Evolutionary conservation across 2,329 filamentous ascomycete genomes (phyloP).

Genomic region (Monosporascus sp.): DNA sequence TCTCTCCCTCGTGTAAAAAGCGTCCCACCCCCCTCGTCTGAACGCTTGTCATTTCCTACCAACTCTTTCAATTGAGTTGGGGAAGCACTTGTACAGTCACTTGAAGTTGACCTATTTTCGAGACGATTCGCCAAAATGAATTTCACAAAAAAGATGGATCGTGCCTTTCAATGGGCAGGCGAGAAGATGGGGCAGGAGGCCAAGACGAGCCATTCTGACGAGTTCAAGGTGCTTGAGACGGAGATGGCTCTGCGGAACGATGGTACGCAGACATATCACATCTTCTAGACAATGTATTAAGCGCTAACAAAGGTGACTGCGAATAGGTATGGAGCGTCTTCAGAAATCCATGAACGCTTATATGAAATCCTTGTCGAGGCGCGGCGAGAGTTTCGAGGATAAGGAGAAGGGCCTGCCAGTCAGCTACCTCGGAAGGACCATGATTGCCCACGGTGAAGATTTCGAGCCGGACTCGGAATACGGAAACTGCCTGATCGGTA

Average conservation of each 20-base stretch:
- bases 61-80: background rate
- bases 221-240: slow-evolving; percentile 83
- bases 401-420: slow-evolving; percentile 82
- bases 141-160: slow-evolving; percentile 81
- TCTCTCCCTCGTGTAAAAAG: background rate
- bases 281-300: slow-evolving; percentile 3
- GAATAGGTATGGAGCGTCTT: slow-evolving; percentile 78
- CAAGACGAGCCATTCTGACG: slow-evolving; percentile 81
- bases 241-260: slow-evolving; percentile 90
- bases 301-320: slow-evolving; percentile 5
- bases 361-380: slow-evolving; percentile 81
- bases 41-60: background rate
- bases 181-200: slow-evolving; percentile 92
- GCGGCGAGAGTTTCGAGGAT: slow-evolving; percentile 73
- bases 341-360: slow-evolving; percentile 83
- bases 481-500: slow-evolving; percentile 75
- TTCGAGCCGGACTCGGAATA: slow-evolving; percentile 89
- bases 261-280: slow-evolving; percentile 48
- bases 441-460: slow-evolving; percentile 87
- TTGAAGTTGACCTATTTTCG: slow-evolving; percentile 4
- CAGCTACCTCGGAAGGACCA: slow-evolving; percentile 74
- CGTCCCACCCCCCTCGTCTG: background rate
- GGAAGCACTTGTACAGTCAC: background rate
- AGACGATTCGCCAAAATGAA: slow-evolving; percentile 37
- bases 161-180: slow-evolving; percentile 96